These are phyloP conservation scores for Metschnikowia orientalis DNA, from an alignment of 805 yeast species.

Conservation along the genomic window DNA sequence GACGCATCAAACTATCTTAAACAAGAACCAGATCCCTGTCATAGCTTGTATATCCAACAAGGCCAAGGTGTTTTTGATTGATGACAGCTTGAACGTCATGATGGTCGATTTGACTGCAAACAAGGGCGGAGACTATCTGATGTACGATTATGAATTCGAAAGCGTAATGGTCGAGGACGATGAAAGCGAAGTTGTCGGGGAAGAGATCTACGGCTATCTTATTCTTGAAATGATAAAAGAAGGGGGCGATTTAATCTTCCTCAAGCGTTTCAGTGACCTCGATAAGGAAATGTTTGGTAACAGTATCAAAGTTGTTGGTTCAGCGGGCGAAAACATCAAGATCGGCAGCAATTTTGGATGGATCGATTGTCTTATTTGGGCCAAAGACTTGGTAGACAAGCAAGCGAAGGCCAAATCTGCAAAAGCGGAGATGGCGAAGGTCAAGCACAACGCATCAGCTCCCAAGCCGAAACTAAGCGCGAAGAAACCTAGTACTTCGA, in stretches of 20 bases:
- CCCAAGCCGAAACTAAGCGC: slow-evolving; percentile 3
- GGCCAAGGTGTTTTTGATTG: slow-evolving; percentile 41
- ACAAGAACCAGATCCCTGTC: slow-evolving; percentile 25
- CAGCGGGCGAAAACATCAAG: slow-evolving; percentile 25
- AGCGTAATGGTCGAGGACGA: slow-evolving; percentile 14
- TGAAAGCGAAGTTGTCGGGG: slow-evolving; percentile 26
- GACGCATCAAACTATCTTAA: slow-evolving; percentile 19
- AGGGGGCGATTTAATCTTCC: slow-evolving; percentile 52
- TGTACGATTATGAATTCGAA: slow-evolving; percentile 78
- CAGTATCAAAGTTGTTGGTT: slow-evolving; percentile 27
- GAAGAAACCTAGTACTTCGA: slow-evolving; percentile 3
- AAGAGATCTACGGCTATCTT: slow-evolving; percentile 53
- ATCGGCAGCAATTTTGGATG: slow-evolving; percentile 52
- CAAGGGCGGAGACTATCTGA: slow-evolving; percentile 44
- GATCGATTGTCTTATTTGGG: slow-evolving; percentile 67
- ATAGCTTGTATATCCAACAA: slow-evolving; percentile 37
- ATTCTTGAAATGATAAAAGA: slow-evolving; percentile 57
- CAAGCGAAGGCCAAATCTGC: slow-evolving; percentile 5
- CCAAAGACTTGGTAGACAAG: slow-evolving; percentile 46
- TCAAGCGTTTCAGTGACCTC: slow-evolving; percentile 35
- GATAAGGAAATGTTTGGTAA: slow-evolving; percentile 28
- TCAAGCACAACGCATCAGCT: slow-evolving; percentile 1
- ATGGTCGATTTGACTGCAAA: slow-evolving; percentile 43
- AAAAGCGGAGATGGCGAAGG: background rate
- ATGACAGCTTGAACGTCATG: slow-evolving; percentile 23